Evolutionary conservation across 139 green algal genomes (phyloP), one percentile per base, ranked within the genome.

Genomic region (Mesotaenium endlicherianum): DNA sequence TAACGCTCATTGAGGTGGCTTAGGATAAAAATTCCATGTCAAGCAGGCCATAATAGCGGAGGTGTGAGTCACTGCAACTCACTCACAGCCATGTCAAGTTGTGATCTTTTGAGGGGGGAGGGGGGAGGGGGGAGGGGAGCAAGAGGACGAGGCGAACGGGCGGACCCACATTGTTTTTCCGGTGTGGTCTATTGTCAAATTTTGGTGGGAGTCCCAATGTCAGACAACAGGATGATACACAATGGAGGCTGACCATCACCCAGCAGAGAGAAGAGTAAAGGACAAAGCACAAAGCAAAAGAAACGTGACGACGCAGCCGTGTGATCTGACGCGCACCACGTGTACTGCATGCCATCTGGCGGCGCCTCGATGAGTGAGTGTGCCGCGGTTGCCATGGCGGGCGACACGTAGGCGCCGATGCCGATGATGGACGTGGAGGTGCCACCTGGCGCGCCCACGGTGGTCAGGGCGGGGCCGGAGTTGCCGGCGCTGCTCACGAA

Each of bases 401-500:
- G 93, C 30, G 84, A 91, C 44, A 98, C 92, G 72, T 93, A 98
- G 0, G 95, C 94, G 3, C 94, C 95, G 41, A 98, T 92, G 38
- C 83, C 85, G 16, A 96, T 89, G 45, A 97, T 90, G 38, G 90
- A 80, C 67, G 81, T 88, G 58, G 71, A 90, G 42, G 93, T 97
- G 82, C 94, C 94, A 70, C 90, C 92, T 1, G 95, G 95, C 0
- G 95, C 93, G 0, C 95, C 93, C 31, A 97, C 93, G 8, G 95
- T 97, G 26, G 84, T 90, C 38, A 98, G 91, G 1, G 93, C 95
- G 5, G 95, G 94, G 0, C 95, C 95, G 4, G 88, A 87, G 80
- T 98, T 97, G 58, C 95, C 93, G 36, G 94, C 94, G 2, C 70
- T 90, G 31, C 91, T 87, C 16, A 97, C 89, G 43, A 97, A 97